Base-by-base conservation (phyloP, 2,329 filamentous ascomycete species). In the Trichothecium sympodiale region DNA sequence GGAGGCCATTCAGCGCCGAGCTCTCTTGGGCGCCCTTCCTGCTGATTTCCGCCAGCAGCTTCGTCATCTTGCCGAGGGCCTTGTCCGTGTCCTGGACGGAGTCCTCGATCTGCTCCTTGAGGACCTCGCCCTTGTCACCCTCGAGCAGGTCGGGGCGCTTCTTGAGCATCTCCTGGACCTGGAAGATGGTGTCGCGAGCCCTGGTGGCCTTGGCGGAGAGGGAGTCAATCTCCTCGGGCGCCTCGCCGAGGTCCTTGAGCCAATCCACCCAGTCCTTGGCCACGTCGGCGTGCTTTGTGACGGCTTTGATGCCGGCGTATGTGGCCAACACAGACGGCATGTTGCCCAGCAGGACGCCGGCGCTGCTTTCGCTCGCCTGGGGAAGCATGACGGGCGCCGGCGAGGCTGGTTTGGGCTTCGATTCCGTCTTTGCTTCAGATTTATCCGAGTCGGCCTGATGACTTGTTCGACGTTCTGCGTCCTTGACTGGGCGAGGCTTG, bases 191-290 rank as follows among this genome's bases (percentile, higher is more conserved):
- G 28, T 56, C 50, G 4, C 44, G 48, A 3, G 53, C 51, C 1
- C 49, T 52, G 2, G 46, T 50, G 1, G 44, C 48, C 20, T 49
- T 52, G 3, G 43, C 43, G 0, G 52, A 49, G 0, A 56, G 39
- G 0, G 45, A 45, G 2, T 47, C 40, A 3, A 56, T 55, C 18
- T 56, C 54, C 3, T 50, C 48, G 0, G 54, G 53, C 0, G 53
- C 53, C 13, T 48, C 54, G 25, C 49, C 46, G 0, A 56, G 37
- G 16, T 53, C 45, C 36, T 47, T 51, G 29, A 56, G 41, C 54
- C 54, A 56, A 8, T 53, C 52, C 3, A 48, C 45, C 54, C 54
- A 56, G 20, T 56, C 52, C 38, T 55, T 55, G 16, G 52, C 53
- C 3, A 46, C 50, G 31, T 54, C 51, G 1, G 50, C 54, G 9